Evolutionary conservation across 768 basidiomycete genomes (phyloP).

Genomic region (Calvatia gigantea): DNA sequence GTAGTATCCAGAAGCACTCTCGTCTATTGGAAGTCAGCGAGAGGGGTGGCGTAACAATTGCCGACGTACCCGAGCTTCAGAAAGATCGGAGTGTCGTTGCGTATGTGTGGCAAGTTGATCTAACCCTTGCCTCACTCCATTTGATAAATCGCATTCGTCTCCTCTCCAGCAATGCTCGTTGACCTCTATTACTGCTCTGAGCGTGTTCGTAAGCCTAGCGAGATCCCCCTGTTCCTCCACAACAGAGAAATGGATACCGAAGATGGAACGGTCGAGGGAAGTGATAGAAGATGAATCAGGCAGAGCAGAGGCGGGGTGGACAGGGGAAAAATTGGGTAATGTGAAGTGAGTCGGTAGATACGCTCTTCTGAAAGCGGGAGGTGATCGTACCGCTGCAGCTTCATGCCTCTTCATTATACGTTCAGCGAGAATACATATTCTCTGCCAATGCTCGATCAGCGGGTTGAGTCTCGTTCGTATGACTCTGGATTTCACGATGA

Average conservation of each 20-base stretch:
- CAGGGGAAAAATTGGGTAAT: constrained; percentile 46
- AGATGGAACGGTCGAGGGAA: constrained; percentile 27
- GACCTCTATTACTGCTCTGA: constrained; percentile 74
- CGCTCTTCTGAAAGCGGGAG: constrained; percentile 58
- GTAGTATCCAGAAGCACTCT: constrained; percentile 61
- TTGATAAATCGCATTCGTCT: constrained; percentile 76
- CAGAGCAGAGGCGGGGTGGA: constrained; percentile 31
- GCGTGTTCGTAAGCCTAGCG: constrained; percentile 76
- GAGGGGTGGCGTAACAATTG: neutral
- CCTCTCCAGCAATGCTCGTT: constrained; percentile 83
- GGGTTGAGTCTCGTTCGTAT: constrained; percentile 73
- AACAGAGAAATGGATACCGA: constrained; percentile 23
- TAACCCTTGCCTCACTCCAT: constrained; percentile 73
- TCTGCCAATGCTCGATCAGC: constrained; percentile 89
- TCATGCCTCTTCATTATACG: constrained; percentile 87
- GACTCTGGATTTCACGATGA: constrained; percentile 38
- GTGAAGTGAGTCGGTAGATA: constrained; percentile 70
- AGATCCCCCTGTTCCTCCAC: constrained; percentile 68
- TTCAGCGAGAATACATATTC: constrained; percentile 83
- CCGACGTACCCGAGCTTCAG: constrained; percentile 65
- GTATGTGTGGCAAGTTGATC: constrained; percentile 63
- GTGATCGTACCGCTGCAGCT: constrained; percentile 83
- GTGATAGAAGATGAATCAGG: constrained; percentile 27
- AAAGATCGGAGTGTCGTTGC: constrained; percentile 67
- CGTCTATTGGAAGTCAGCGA: constrained; percentile 40